Conservation (phyloP, 179 eudicot genomes). For the Carnegiea gigantea region DNA sequence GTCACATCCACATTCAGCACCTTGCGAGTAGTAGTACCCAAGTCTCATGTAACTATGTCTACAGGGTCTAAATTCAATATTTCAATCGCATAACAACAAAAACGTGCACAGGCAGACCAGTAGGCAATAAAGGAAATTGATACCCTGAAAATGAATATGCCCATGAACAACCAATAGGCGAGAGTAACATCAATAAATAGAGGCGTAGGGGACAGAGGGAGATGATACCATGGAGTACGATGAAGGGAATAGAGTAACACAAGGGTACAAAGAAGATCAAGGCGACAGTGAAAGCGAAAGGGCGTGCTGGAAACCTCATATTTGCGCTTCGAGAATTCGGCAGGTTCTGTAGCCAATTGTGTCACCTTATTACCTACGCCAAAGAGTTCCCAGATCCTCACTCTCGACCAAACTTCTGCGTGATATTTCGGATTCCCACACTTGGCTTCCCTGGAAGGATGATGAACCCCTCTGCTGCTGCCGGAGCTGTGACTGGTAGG, state of each 20-base stretch:
- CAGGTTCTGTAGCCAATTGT: not conserved
- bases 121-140: not conserved
- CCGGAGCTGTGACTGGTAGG: no score
- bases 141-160: not conserved
- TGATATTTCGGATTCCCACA: no score
- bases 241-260: not conserved
- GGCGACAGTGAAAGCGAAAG: not conserved
- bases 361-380: not conserved
- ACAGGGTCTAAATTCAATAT: not conserved
- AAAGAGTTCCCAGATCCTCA: not conserved
- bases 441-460: no score
- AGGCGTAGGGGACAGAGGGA: not conserved
- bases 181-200: not conserved
- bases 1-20: not conserved
- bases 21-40: not conserved
- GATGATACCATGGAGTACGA: conserved; percentile 1
- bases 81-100: not conserved
- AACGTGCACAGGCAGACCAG: not conserved
- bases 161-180: no score
- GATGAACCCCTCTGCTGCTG: no score
- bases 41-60: not conserved
- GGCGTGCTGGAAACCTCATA: not conserved
- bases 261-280: not conserved
- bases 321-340: not conserved
- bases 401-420: no score